Percentiles rank a stretch among this genome's conserved stretches.
Conservation (phyloP, 495 filamentous ascomycete genomes). For the Trichoderma asperelloides region DNA sequence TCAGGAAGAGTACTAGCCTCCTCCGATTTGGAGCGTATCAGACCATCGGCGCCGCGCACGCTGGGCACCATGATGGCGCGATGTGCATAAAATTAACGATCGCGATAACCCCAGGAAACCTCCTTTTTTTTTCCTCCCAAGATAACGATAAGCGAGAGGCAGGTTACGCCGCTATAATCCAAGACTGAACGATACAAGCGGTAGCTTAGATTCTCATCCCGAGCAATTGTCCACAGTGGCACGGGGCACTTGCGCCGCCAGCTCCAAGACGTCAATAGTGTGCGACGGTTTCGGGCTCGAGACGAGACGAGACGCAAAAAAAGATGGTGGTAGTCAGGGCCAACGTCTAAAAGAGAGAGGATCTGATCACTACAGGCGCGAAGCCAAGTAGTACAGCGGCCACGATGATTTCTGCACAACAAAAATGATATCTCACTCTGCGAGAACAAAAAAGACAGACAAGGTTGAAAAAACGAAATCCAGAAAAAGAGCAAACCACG, state of each 20-base stretch:
- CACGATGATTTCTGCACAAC: background rate
- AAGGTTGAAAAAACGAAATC: background rate
- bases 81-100: background rate
- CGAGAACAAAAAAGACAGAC: background rate
- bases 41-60: background rate
- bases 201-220: background rate
- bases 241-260: background rate
- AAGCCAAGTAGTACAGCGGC: background rate
- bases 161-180: background rate
- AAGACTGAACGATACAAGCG: background rate
- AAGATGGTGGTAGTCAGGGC: background rate
- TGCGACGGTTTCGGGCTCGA: background rate
- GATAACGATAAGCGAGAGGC: slow-evolving; percentile 1
- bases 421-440: background rate
- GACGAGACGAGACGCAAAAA: background rate
- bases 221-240: background rate
- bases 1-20: background rate
- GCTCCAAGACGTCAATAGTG: background rate
- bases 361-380: background rate
- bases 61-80: slow-evolving; percentile 2
- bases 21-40: background rate
- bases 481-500: background rate
- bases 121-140: background rate
- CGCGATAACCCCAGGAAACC: background rate
- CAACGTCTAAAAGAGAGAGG: background rate